Base-by-base conservation (phyloP, 495 filamentous ascomycete species). In the Immersiella caudata region DNA sequence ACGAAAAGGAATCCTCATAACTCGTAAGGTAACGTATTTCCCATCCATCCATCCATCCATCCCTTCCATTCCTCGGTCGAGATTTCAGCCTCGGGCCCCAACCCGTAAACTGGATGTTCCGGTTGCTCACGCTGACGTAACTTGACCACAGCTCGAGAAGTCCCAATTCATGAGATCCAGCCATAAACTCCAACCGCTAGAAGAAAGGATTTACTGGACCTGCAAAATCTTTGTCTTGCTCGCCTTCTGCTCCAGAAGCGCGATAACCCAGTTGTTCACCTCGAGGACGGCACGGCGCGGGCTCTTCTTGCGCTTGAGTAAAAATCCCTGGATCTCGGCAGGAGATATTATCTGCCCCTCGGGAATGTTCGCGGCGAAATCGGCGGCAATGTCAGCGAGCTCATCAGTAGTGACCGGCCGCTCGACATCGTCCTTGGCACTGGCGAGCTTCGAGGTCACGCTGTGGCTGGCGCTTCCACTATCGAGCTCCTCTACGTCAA, bases 291-390 rank as follows among this genome's bases (percentile, higher is more conserved):
- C 89, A 58, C 78, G 78, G 36, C 79, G 75, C 18, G 90, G 89
- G 49, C 81, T 79, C 71, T 86, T 87, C 75, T 89, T 90, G 56
- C 87, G 77, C 70, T 84, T 87, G 20, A 92, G 74, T 26, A 92
- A 73, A 72, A 86, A 91, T 1, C 88, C 88, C 73, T 92, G 90
- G 55, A 93, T 84, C 73, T 92, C 88, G 4, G 90, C 90, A 0
- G 90, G 89, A 7, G 85, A 86, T 71, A 71, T 62, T 29, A 92
- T 85, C 60, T 76, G 70, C 51, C 75, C 75, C 7, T 73, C 68
- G 9, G 87, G 85, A 56, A 88, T 81, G 58, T 76, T 76, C 1
- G 71, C 67, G 14, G 82, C 75, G 66, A 89, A 88, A 22, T 76
- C 62, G 8, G 36, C 35, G 0, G 85, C 82, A 20, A 87, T 75